Base-by-base conservation (phyloP, 140 eudicot species). In the Oenanthe javanica region DNA sequence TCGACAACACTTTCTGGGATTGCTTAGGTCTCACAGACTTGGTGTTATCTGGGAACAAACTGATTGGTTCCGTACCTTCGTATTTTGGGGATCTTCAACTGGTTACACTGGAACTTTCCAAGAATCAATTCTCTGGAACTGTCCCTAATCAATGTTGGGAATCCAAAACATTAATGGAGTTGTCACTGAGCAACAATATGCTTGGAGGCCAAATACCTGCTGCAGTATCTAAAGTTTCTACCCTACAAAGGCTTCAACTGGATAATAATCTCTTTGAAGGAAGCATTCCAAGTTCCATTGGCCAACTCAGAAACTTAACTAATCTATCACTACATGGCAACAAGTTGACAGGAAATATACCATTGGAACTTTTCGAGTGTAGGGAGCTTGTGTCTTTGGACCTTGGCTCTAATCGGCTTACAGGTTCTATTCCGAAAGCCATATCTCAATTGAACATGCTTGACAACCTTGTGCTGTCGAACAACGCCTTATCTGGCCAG, bases 251-350 rank as follows among this genome's bases (percentile, higher is more conserved):
- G 81, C 79, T 92, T 87, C 90, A 89, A 50, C 63, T 94, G 81
- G 98, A 92, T 72, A 84, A 94, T 72, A 94, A 94, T 79, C 90
- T 92, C 47, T 89, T 94, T 66, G 86, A 73, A 77, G 98, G 97
- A 81, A 83, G 75, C 57, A 94, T 94, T 31, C 98, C 98, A 31
- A 79, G 79, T 71, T 84, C 91, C 75, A 87, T 92, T 25, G 97
- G 98, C 36, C 81, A 81, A 81, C 89, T 94, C 0, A 85, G 81
- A 75, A 94, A 94, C 79, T 87, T 92, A 47, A 90, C 97, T 15
- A 94, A 90, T 87, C 87, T 94, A 59, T 94, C 97, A 31, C 87
- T 94, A 70, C 88, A 77, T 83, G 94, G 95, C 70, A 94, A 94
- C 84, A 88, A 86, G 82, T 80, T 94, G 66, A 83, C 83, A 1